Evolutionary conservation across 164 flowering plant genomes (phyloP), one percentile per base, ranked within the genome.

Genomic region (Macadamia integrifolia): DNA sequence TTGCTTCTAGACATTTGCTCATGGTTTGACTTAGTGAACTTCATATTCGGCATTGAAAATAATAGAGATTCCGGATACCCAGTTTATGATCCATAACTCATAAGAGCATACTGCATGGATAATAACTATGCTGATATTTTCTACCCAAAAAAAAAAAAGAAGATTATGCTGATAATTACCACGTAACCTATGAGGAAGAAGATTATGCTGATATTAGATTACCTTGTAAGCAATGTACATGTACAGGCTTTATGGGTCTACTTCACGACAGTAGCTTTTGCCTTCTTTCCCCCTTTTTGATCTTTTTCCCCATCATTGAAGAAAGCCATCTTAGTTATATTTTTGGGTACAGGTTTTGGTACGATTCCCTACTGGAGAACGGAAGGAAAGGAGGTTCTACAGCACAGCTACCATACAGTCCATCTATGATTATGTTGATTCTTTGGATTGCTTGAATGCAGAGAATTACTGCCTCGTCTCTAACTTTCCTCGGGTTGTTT

Each of bases 351-450:
- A 92, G 97, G 97, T 92, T 62, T 79, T 94, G 84, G 85, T 92
- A 48, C 79, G 98, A 28, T 92, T 94, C 62, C 98, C 98, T 29
- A 78, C 75, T 56, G 99, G 98, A 66, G 98, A 90, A 64, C 93
- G 98, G 62, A 92, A 85, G 76, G 98, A 84, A 59, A 80, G 98
- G 79, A 89, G 94, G 81, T 92, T 94, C 72, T 81, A 84, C 61
- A 85, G 86, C 57, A 75, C 80, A 1, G 79, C 90, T 23, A 82
- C 85, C 1, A 79, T 94, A 62, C 91, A 90, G 57, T 75, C 87
- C 8, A 72, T 94, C 15, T 92, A 92, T 62, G 97, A 92, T 75
- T 92, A 82, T 76, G 98, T 94, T 70, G 96, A 94, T 80, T 90
- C 99, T 6, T 72, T 90, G 83, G 97, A 87, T 64, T 85, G 87